Evolutionary conservation across 768 basidiomycete genomes (phyloP), one percentile per base, ranked within the genome.

Genomic region (Galerina sulciceps): DNA sequence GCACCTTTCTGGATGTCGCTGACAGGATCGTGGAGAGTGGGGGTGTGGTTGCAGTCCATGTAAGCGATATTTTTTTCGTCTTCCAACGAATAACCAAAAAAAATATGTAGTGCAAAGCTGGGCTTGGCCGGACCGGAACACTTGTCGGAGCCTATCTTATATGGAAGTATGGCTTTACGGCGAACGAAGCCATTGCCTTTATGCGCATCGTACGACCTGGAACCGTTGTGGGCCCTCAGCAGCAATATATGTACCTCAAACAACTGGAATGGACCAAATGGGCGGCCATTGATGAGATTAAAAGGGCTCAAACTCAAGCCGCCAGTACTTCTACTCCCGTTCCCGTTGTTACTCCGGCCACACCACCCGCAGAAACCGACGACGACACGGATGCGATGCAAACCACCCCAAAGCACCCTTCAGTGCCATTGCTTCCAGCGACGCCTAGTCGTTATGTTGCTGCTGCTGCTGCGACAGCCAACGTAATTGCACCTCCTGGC

Each of bases 141-240:
- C 81, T 99, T 58, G 96, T 99, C 60, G 97, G 97, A 36, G 97
- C 96, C 9, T 99, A 98, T 79, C 83, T 99, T 55, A 93, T 97
- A 60, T 99, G 97, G 92, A 98, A 98, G 74, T 96, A 98, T 67
- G 93, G 93, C 18, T 99, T 99, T 71, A 94, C 95, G 15, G 96
- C 96, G 1, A 85, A 88, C 50, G 94, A 99, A 75, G 97, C 91
- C 5, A 99, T 99, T 56, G 97, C 91, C 0, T 98, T 96, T 75
- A 99, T 99, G 97, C 90, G 97, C 17, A 93, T 99, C 65, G 88
- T 97, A 55, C 88, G 97, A 44, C 97, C 97, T 2, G 96, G 95
- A 6, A 90, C 89, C 57, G 93, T 95, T 43, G 94, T 96, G 50
- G 93, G 93, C 11, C 93, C 93, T 17, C 93, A 94, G 64, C 93